phyloP scores from a whole-genome alignment of 192 early-diverging fungal species.

The Podila clonocystis region DNA sequence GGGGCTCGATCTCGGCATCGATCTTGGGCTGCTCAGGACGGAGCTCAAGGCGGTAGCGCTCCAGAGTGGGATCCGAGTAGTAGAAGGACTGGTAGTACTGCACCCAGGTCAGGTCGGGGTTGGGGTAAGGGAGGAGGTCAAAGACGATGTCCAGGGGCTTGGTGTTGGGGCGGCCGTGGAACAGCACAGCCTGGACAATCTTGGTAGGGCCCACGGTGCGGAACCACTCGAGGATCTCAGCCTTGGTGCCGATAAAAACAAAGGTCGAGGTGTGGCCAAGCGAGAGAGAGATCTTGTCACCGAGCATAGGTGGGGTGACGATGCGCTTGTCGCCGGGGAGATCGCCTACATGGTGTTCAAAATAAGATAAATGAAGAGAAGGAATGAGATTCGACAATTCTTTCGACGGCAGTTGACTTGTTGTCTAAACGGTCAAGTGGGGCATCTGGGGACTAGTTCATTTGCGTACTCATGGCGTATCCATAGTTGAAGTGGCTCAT shows the following conservation, averaged over 20 bases:
- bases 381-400: background rate
- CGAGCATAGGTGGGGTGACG: conserved; percentile 55
- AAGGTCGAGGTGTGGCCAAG: conserved; percentile 54
- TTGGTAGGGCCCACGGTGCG: conserved; percentile 44
- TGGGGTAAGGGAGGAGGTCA: conserved; percentile 54
- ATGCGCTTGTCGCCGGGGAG: conserved; percentile 49
- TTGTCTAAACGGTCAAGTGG: background rate
- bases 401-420: background rate
- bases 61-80: conserved; percentile 45
- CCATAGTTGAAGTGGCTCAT: conserved; percentile 43
- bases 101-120: conserved; percentile 55
- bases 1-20: conserved; percentile 48
- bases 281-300: conserved; percentile 55
- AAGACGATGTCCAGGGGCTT: conserved; percentile 56
- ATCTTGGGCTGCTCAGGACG: conserved; percentile 54
- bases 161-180: conserved; percentile 37
- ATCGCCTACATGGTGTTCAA: conserved; percentile 14
- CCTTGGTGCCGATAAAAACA: conserved; percentile 59
- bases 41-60: conserved; percentile 54
- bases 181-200: conserved; percentile 41
- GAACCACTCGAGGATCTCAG: conserved; percentile 59
- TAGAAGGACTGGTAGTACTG: conserved; percentile 54
- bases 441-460: background rate
- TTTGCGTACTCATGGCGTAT: conserved; percentile 48
- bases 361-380: background rate